Evolutionary conservation across 108 stramenopile genomes (phyloP).

Genomic region (Cyclotella kingstonii): DNA sequence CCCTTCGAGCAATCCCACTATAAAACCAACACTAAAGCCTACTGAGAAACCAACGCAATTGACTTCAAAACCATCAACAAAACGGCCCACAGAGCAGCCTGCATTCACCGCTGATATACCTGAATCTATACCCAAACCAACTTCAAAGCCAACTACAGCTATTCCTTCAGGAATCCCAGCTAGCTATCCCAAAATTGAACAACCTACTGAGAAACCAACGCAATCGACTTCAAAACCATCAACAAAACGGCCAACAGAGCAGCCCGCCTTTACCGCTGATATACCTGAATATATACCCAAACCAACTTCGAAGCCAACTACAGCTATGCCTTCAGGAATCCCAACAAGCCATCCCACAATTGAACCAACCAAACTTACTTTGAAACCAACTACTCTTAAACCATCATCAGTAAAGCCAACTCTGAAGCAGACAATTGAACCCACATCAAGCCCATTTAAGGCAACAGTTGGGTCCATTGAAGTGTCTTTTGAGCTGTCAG

Average conservation of each 20-base stretch:
- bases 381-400: constrained; percentile 8
- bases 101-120: no score
- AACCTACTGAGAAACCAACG: neutral
- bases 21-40: neutral
- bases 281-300: neutral
- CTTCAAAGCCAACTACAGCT: constrained; percentile 5
- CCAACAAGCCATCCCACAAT: constrained; percentile 1
- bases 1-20: neutral
- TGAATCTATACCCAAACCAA: constrained; percentile 6
- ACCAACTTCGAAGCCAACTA: constrained; percentile 18
- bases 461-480: constrained; percentile 18
- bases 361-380: constrained; percentile 6
- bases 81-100: neutral
- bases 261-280: no score
- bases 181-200: neutral
- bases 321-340: no score
- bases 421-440: neutral
- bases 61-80: no score
- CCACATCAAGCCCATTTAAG: constrained; percentile 20
- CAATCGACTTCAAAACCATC: no score
- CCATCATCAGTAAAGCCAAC: constrained; percentile 3
- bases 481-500: constrained; percentile 14
- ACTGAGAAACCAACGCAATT: constrained; percentile 1
- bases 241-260: neutral
- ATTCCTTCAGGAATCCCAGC: no score